These are phyloP conservation scores for Hymenoscyphus salicellus DNA, from an alignment of 2,329 filamentous ascomycete species.

Conservation along the genomic window DNA sequence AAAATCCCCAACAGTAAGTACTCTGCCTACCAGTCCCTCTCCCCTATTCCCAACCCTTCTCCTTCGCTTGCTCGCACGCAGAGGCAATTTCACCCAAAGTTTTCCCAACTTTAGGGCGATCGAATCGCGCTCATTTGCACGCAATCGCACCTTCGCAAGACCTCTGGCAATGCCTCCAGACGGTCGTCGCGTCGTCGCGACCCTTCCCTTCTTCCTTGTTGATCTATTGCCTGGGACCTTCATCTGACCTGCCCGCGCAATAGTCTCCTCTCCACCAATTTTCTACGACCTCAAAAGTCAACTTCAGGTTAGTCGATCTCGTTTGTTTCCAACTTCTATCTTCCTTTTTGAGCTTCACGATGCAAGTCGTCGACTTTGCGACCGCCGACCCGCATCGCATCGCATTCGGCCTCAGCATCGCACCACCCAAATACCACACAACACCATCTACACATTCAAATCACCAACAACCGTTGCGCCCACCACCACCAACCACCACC, in stretches of 20 bases:
- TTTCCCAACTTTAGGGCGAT: not conserved
- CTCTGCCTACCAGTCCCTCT: not conserved
- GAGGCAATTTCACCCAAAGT: not conserved
- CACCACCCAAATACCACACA: not conserved
- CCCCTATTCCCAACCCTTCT: not conserved
- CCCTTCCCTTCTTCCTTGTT: slow-evolving; percentile 8
- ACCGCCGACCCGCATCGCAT: slow-evolving; percentile 1
- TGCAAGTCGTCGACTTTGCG: slow-evolving; percentile 6
- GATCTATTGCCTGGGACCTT: not conserved
- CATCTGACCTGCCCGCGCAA: slow-evolving; percentile 7
- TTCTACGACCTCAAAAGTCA: slow-evolving; percentile 10
- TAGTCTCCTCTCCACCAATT: slow-evolving; percentile 2
- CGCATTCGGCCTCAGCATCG: not conserved
- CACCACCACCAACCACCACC: slow-evolving; percentile 5
- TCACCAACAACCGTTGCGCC: slow-evolving; percentile 4
- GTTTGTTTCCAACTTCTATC: slow-evolving; percentile 3
- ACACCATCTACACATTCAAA: slow-evolving; percentile 3
- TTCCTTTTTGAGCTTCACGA: not conserved
- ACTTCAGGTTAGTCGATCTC: slow-evolving; percentile 6
- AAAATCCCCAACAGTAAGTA: slow-evolving; percentile 1
- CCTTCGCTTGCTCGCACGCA: slow-evolving; percentile 1
- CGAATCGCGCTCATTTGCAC: slow-evolving; percentile 12
- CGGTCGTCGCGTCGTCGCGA: slow-evolving; percentile 10
- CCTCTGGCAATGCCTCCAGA: slow-evolving; percentile 11
- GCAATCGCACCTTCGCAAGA: not conserved